Evolutionary conservation across 2,329 filamentous ascomycete genomes (phyloP).

Genomic region (Orbilia blumenaviensis): DNA sequence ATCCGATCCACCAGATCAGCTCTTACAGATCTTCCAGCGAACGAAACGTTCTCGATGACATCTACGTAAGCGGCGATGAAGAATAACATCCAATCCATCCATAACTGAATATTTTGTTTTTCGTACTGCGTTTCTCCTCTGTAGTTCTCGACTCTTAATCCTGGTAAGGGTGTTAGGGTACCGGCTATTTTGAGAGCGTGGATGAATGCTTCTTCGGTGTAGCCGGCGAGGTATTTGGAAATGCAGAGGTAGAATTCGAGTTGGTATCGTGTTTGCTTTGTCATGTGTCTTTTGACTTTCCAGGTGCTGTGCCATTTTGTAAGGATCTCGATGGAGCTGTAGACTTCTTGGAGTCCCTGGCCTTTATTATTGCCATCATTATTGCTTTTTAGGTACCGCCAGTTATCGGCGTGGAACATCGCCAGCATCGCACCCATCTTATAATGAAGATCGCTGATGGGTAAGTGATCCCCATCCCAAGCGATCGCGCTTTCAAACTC

Average conservation of each 20-base stretch:
- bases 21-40: not conserved
- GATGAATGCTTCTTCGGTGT: not conserved
- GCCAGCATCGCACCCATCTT: constrained; percentile 6
- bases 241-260: constrained; percentile 9
- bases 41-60: not conserved
- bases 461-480: not conserved
- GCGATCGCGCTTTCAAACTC: not conserved
- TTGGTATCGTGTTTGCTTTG: not conserved
- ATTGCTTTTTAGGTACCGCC: not conserved
- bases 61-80: not conserved
- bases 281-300: not conserved
- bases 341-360: not conserved
- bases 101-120: not conserved
- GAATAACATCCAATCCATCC: constrained; percentile 14
- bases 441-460: not conserved
- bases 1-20: not conserved
- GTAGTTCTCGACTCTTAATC: not conserved
- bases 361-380: too few species aligned
- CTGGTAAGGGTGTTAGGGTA: not conserved
- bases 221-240: not conserved
- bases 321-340: not conserved
- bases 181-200: not conserved
- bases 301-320: not conserved
- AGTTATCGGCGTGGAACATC: constrained; percentile 20
- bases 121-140: not conserved